Evolutionary conservation across 2,329 filamentous ascomycete genomes (phyloP), one percentile per base, ranked within the genome.

Genomic region (Epichloe elymi): DNA sequence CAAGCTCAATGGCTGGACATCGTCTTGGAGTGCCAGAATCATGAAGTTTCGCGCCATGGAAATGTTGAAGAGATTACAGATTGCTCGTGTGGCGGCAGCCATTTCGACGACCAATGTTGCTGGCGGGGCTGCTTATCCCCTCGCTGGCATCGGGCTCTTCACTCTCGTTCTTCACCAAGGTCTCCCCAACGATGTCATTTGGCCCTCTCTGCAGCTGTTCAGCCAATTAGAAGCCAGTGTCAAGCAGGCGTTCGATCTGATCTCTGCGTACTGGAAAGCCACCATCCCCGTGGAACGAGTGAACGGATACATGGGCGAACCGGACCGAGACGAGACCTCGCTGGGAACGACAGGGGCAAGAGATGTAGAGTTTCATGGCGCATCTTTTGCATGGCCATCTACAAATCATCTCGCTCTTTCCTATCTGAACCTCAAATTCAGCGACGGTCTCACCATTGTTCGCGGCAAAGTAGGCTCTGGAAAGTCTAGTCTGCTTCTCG

Each of bases 271-370:
- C 4, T 75, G 94, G 56, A 94, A 95, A 59, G 86, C 88, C 0
- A 82, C 79, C n/a, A 83, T 95, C 17, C 85, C 89, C 0, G 80
- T 95, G 55, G 80, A 78, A 8, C 83, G 89, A 56, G 88, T 95
- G 19, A 86, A 95, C 59, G 76, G 79, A 20, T 95, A 94, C 67
- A 94, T 95, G 87, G 70, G 73, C 0, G 89, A 95, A 64, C 87
- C 87, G 0, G 81, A 95, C 60, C 88, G 88, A 58, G 76, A 79
- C 33, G 73, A 76, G 30, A 64, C 65, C 3, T 68, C 70, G 4
- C 59, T 67, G 4, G 62, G 63, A 8, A 66, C 72, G 3, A 52
- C 51, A 12, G 56, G 55, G 44, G 64, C 55, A 6, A 58, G 51
- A 10, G 68, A 74, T 15, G 69, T 83, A 19, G 65, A 75, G 40